These are phyloP conservation scores for Ajuga chamaepitys DNA, from an alignment of 257 asterid genomes.

Conservation along the genomic window DNA sequence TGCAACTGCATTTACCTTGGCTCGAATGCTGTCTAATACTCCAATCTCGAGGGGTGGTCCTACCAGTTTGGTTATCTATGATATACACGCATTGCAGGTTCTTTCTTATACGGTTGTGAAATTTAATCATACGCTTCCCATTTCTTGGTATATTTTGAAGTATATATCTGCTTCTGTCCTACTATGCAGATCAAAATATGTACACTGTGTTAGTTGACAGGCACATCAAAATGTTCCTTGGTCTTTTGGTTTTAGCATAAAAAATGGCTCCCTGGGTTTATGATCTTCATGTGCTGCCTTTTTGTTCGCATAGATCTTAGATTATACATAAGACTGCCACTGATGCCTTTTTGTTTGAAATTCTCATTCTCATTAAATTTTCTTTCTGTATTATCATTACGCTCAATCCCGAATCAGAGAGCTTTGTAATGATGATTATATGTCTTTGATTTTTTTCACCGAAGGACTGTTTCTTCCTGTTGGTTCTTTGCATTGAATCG, in stretches of 20 bases:
- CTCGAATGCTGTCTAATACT: conserved; percentile 80
- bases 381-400: background rate
- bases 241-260: background rate
- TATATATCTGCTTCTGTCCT: background rate
- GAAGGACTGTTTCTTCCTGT: background rate
- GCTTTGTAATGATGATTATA: background rate
- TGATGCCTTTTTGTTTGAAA: background rate
- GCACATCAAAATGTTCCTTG: background rate
- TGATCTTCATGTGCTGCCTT: background rate
- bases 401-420: background rate
- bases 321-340: background rate
- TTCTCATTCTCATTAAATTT: background rate
- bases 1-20: conserved; percentile 95
- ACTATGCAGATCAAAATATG: background rate
- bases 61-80: conserved; percentile 80
- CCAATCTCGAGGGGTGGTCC: conserved; percentile 97
- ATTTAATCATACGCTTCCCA: background rate
- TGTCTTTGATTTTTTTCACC: background rate
- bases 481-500: background rate
- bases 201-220: background rate
- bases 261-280: background rate
- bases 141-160: background rate
- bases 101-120: conserved; percentile 2
- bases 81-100: conserved; percentile 91
- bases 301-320: background rate